Evolutionary conservation across 2,329 filamentous ascomycete species (phyloP).

Genomic region (Drechslerella stenobrocha): DNA sequence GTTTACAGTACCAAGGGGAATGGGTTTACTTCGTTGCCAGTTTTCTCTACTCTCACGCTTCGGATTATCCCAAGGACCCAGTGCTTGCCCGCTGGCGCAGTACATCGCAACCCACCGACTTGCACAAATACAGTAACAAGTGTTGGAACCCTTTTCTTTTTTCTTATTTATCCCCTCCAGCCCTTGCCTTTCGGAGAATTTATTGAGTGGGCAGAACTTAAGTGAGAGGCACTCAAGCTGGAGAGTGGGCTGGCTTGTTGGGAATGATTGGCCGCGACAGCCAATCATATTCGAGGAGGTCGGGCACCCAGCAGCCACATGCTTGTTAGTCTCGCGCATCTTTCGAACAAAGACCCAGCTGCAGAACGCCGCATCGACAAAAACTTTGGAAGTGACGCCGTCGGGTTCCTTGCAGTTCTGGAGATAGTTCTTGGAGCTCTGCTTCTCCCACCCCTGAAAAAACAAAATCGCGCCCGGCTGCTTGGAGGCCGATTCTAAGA

Average conservation of each 20-base stretch:
- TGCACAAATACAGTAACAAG: conserved; percentile 24
- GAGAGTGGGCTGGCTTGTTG: conserved; percentile 34
- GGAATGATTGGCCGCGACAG: conserved; percentile 18
- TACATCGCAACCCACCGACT: conserved; percentile 29
- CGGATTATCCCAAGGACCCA: background rate
- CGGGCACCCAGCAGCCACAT: conserved; percentile 28
- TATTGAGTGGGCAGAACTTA: conserved; percentile 41
- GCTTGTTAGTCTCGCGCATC: conserved; percentile 3
- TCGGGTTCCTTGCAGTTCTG: conserved; percentile 33
- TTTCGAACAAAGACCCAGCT: conserved; percentile 6
- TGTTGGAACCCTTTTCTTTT: conserved; percentile 42
- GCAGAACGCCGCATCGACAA: conserved; percentile 33
- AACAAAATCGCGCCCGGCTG: background rate
- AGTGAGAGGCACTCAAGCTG: conserved; percentile 3
- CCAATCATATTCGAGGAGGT: conserved; percentile 34
- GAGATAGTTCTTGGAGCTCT: conserved; percentile 19
- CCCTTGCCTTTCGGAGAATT: conserved; percentile 49
- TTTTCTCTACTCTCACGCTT: background rate
- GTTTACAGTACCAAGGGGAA: conserved; percentile 1
- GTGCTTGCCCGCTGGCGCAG: conserved; percentile 20
- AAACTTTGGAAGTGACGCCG: conserved; percentile 21
- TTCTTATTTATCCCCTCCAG: conserved; percentile 24
- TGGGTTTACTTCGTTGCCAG: background rate
- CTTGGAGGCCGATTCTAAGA: background rate
- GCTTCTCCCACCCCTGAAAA: conserved; percentile 17